Percentiles rank a stretch among this genome's conserved stretches.
These are phyloP conservation scores for Nothophaeocryptopus gaeumannii DNA, from an alignment of 2,329 filamentous ascomycete genomes.

Conservation along the genomic window DNA sequence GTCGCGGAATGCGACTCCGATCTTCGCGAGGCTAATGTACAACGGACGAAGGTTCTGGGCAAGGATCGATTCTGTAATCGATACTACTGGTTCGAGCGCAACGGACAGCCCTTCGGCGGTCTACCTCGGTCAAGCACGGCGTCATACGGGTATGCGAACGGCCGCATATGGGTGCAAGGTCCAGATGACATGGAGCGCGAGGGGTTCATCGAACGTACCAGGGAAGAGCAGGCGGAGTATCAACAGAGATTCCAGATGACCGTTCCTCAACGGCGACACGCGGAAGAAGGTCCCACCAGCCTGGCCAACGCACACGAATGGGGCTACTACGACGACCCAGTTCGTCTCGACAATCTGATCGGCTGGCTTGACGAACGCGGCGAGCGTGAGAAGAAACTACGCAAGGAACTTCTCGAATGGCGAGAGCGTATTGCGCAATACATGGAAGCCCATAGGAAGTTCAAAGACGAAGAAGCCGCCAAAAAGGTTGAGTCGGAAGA, in stretches of 20 bases:
- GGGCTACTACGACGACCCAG: slow-evolving; percentile 84
- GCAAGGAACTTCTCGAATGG: slow-evolving; percentile 78
- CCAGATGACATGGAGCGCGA: slow-evolving; percentile 83
- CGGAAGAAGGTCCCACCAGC: slow-evolving; percentile 79
- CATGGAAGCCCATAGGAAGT: slow-evolving; percentile 48
- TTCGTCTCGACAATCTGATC: slow-evolving; percentile 73
- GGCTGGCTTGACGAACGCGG: slow-evolving; percentile 87
- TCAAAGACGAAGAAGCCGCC: slow-evolving; percentile 47
- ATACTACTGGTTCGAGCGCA: slow-evolving; percentile 99
- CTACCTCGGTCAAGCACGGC: slow-evolving; percentile 85
- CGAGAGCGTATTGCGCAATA: slow-evolving; percentile 72
- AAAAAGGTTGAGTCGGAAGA: slow-evolving; percentile 50
- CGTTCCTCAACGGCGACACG: slow-evolving; percentile 76
- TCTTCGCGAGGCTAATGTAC: slow-evolving; percentile 88
- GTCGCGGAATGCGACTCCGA: slow-evolving; percentile 87
- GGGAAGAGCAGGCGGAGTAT: slow-evolving; percentile 72
- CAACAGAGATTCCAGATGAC: slow-evolving; percentile 74
- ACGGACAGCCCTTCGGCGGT: slow-evolving; percentile 93
- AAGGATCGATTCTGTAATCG: slow-evolving; percentile 97
- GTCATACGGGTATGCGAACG: slow-evolving; percentile 84
- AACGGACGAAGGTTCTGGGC: slow-evolving; percentile 81
- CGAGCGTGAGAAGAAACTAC: slow-evolving; percentile 78
- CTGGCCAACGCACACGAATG: slow-evolving; percentile 77
- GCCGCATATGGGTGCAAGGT: slow-evolving; percentile 93
- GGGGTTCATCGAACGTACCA: slow-evolving; percentile 76